phyloP scores from a whole-genome alignment of 108 stramenopile species.

The Licmophora abbreviata region DNA sequence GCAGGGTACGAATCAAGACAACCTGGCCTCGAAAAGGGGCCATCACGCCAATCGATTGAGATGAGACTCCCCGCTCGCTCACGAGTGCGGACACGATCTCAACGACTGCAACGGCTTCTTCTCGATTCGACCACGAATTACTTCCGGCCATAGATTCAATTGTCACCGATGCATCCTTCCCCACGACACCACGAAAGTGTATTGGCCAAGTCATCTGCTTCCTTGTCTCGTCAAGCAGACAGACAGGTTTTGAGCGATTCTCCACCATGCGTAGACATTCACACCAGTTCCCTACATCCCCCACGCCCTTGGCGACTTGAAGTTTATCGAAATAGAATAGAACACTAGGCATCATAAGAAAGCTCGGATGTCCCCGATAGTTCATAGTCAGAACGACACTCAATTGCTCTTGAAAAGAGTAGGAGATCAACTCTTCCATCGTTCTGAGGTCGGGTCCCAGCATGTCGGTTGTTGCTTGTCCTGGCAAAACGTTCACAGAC shows the following conservation, averaged over 20 bases:
- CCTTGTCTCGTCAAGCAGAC: constrained; percentile 8
- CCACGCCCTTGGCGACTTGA: too few species aligned
- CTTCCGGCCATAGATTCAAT: constrained; percentile 39
- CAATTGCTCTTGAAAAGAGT: constrained; percentile 33
- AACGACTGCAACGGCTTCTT: constrained; percentile 35
- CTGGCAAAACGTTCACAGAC: constrained; percentile 40
- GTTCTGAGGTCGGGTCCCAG: constrained; percentile 46
- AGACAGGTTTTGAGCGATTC: constrained; percentile 19
- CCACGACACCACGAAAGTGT: constrained; percentile 50
- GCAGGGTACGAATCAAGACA: constrained; percentile 37
- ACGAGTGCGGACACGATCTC: constrained; percentile 34
- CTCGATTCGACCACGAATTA: constrained; percentile 56
- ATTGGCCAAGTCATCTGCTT: constrained; percentile 54
- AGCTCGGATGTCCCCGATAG: constrained; percentile 56
- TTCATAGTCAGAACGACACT: constrained; percentile 47
- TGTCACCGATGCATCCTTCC: constrained; percentile 35
- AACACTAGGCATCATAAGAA: constrained; percentile 53
- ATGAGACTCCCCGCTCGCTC: constrained; percentile 21
- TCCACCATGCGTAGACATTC: constrained; percentile 36
- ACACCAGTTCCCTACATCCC: constrained; percentile 30
- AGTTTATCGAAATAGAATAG: constrained; percentile 61
- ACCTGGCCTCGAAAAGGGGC: constrained; percentile 69
- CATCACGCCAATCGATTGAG: constrained; percentile 56
- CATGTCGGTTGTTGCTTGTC: constrained; percentile 43
- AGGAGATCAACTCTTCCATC: constrained; percentile 43